phyloP scores from a whole-genome alignment of 2,329 filamentous ascomycete species.

The Pezicula rhizophila region DNA sequence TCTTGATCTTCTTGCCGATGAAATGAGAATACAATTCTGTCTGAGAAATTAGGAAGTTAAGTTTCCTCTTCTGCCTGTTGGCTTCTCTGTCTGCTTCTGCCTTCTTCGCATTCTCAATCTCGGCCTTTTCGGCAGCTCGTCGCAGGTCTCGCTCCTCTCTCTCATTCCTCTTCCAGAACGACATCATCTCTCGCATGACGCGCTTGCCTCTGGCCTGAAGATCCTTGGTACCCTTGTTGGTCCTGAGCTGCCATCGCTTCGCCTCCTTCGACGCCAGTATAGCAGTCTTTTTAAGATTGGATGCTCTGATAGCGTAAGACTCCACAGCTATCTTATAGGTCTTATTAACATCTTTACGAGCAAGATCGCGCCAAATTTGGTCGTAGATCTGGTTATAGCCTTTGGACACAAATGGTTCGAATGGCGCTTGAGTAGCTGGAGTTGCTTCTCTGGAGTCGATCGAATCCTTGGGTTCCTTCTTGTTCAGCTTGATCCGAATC shows the following conservation, averaged over 20 bases:
- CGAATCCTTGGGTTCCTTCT: slow-evolving; percentile 34
- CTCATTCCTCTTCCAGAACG: slow-evolving; percentile 99
- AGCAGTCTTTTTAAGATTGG: slow-evolving; percentile 97
- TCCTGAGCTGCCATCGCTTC: slow-evolving; percentile 92
- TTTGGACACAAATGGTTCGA: slow-evolving; percentile 66
- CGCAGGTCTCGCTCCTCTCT: slow-evolving; percentile 91
- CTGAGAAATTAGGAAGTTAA: slow-evolving; percentile 98
- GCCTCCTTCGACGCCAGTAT: slow-evolving; percentile 96
- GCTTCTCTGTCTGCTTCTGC: slow-evolving; percentile 97
- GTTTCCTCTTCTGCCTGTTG: slow-evolving; percentile 94
- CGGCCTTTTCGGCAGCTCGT: slow-evolving; percentile 90
- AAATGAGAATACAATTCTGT: slow-evolving; percentile 99
- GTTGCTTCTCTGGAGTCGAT: slow-evolving; percentile 34
- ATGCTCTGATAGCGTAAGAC: slow-evolving; percentile 79
- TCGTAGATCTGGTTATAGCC: slow-evolving; percentile 96
- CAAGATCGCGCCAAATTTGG: slow-evolving; percentile 93
- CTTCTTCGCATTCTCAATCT: slow-evolving; percentile 93
- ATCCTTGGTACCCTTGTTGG: slow-evolving; percentile 98
- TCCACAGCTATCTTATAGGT: slow-evolving; percentile 82
- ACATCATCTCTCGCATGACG: slow-evolving; percentile 99
- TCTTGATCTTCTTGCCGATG: slow-evolving; percentile 99
- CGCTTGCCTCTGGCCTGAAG: slow-evolving; percentile 94
- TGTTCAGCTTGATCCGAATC: slow-evolving; percentile 55
- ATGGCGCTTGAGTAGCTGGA: slow-evolving; percentile 19
- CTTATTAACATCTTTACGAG: slow-evolving; percentile 88